phyloP scores from a whole-genome alignment of 2,329 filamentous ascomycete genomes.

The Hymenoscyphus infarciens region DNA sequence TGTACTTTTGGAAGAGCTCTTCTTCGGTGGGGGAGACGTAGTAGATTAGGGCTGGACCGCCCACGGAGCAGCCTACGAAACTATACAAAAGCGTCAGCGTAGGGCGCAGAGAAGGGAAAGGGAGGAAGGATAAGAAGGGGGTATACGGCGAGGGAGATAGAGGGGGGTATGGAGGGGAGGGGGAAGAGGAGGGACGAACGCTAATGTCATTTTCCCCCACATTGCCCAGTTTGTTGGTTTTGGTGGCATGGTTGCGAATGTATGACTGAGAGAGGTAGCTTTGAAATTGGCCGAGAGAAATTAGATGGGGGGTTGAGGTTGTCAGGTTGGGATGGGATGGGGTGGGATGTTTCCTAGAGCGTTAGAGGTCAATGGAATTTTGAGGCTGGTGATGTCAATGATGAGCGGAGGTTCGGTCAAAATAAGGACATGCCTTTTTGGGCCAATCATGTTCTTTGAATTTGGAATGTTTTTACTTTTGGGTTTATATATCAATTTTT shows the following conservation, averaged over 20 bases:
- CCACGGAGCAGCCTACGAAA: slow-evolving; percentile 67
- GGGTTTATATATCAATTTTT: neutral
- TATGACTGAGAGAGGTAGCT: no score
- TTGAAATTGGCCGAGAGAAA: no score
- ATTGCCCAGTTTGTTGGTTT: slow-evolving; percentile 53
- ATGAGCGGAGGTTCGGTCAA: neutral
- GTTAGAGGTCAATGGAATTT: no score
- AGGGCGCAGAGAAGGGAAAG: neutral
- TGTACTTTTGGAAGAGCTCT: slow-evolving; percentile 88
- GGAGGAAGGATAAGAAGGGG: neutral
- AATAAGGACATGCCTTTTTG: neutral
- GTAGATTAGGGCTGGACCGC: slow-evolving; percentile 79
- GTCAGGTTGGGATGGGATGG: neutral
- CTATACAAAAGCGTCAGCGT: slow-evolving; percentile 43
- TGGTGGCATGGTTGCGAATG: slow-evolving; percentile 38
- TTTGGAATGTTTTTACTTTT: neutral
- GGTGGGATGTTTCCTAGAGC: neutral
- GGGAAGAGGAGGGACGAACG: slow-evolving; percentile 48
- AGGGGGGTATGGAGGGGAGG: slow-evolving; percentile 13
- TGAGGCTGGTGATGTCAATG: neutral
- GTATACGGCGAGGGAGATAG: neutral
- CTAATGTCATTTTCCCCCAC: slow-evolving; percentile 66
- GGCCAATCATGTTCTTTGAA: neutral
- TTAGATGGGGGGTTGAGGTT: neutral
- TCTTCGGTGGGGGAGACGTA: slow-evolving; percentile 83